Conservation (phyloP, 2,329 filamentous ascomycete species). For the Basipetospora chlamydospora region DNA sequence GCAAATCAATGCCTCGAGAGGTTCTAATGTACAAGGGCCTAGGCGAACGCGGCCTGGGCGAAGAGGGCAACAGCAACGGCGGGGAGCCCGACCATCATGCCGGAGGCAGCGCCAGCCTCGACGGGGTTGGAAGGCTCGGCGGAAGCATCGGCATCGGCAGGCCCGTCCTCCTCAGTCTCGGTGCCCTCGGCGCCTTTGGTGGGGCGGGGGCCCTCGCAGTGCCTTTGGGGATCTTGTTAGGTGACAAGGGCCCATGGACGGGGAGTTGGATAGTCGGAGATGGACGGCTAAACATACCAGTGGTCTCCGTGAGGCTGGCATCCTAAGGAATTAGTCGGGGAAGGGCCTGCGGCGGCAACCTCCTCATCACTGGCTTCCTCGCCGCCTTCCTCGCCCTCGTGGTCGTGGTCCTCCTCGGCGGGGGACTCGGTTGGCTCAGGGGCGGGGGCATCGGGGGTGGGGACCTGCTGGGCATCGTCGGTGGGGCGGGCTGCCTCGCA, state of each 20-base stretch:
- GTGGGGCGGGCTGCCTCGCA: conserved; percentile 8
- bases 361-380: conserved; percentile 7
- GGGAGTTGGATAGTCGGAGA: too few relatives aligned
- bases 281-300: too few relatives aligned
- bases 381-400: not conserved
- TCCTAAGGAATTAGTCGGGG: conserved; percentile 19
- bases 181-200: not conserved
- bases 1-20: too few relatives aligned
- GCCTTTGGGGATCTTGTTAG: too few relatives aligned
- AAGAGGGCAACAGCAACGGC: not conserved
- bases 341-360: conserved; percentile 15
- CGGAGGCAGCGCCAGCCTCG: not conserved
- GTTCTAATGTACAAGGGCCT: too few relatives aligned
- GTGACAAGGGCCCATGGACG: too few relatives aligned
- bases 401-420: not conserved
- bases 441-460: not conserved
- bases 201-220: conserved; percentile 11
- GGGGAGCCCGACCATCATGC: not conserved
- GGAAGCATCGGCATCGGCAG: not conserved
- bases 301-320: conserved; percentile 25
- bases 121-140: not conserved
- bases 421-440: too few relatives aligned
- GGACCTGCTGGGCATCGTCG: not conserved
- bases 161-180: not conserved
- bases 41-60: not conserved